Percentiles rank a stretch among this genome's conserved stretches.
Evolutionary conservation across 768 basidiomycete species (phyloP).

Genomic region (Trametes meyenii): DNA sequence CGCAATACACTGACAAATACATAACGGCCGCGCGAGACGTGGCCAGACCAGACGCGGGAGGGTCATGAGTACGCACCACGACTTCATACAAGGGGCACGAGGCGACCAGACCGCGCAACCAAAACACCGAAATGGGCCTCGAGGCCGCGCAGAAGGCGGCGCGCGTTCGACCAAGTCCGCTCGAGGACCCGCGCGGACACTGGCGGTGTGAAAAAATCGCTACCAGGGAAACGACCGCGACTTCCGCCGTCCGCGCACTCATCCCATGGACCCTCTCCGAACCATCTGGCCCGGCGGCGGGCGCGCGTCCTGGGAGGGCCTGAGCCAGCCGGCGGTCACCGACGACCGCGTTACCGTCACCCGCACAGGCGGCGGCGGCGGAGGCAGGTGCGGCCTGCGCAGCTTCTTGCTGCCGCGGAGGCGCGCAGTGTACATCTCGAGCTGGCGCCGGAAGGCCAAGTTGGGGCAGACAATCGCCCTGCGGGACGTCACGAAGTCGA

Average conservation of each 20-base stretch:
- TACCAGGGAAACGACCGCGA: not conserved
- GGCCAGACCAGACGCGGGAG: not conserved
- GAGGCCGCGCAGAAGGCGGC: not conserved
- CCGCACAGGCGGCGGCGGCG: conserved; percentile 3
- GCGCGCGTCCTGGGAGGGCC: not conserved
- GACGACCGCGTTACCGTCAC: conserved; percentile 2
- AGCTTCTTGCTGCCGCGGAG: conserved; percentile 15
- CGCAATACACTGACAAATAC: not conserved
- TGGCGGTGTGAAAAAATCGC: conserved; percentile 1
- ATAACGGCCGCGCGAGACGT: not conserved
- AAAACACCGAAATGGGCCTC: not conserved
- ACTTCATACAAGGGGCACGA: conserved; percentile 4
- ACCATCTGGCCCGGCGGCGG: conserved; percentile 4
- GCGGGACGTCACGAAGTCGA: conserved; percentile 55
- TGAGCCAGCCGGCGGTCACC: not conserved
- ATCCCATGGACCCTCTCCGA: conserved; percentile 18
- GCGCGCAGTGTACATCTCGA: conserved; percentile 40
- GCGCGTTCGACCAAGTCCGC: not conserved
- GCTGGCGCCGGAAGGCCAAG: conserved; percentile 64
- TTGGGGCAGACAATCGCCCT: conserved; percentile 70
- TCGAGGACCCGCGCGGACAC: not conserved
- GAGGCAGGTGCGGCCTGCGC: conserved; percentile 9
- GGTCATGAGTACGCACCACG: conserved; percentile 1
- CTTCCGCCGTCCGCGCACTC: not conserved
- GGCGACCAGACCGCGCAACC: conserved; percentile 2